A percentile compares a stretch with the other conserved stretches of the same genome.
Conservation (phyloP, 2,329 filamentous ascomycete genomes). For the Paecilomyces sp. region DNA sequence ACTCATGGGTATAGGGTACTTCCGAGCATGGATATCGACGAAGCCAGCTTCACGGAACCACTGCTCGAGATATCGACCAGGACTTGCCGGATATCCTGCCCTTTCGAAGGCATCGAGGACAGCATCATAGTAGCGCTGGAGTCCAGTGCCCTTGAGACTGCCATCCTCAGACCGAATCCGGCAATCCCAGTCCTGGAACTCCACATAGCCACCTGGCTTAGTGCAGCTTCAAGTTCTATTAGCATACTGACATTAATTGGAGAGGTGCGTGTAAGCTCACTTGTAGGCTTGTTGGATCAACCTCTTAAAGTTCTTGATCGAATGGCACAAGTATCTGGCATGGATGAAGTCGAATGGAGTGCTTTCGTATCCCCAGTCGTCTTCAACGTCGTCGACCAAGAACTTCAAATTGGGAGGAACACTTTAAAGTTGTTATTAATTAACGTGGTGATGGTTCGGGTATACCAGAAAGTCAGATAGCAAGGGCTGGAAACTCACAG, state of each 20-base stretch:
- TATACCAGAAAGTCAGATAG: no score
- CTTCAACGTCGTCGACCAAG: conserved; percentile 52
- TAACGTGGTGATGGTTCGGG: no score
- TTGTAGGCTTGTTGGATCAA: conserved; percentile 42
- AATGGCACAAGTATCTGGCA: conserved; percentile 50
- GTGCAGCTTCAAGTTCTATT: conserved; percentile 3
- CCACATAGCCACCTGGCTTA: conserved; percentile 31
- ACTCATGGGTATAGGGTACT: conserved; percentile 15
- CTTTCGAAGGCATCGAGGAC: not conserved
- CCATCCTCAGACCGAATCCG: conserved; percentile 16
- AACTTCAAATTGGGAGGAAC: conserved; percentile 51
- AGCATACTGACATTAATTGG: not conserved
- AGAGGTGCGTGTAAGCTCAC: conserved; percentile 19
- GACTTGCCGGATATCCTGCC: not conserved
- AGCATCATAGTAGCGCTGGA: not conserved
- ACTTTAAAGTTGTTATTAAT: not conserved
- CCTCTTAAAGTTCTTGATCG: conserved; percentile 49
- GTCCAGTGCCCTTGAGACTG: not conserved
- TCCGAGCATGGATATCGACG: conserved; percentile 9
- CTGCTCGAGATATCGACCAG: conserved; percentile 5
- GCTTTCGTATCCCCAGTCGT: conserved; percentile 47
- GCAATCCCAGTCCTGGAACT: conserved; percentile 29
- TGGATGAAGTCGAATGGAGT: conserved; percentile 52
- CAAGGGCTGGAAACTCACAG: not conserved
- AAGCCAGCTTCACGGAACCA: conserved; percentile 15